These are phyloP conservation scores for Pterulicium gracile DNA, from an alignment of 1,284 basidiomycete genomes.

Conservation along the genomic window DNA sequence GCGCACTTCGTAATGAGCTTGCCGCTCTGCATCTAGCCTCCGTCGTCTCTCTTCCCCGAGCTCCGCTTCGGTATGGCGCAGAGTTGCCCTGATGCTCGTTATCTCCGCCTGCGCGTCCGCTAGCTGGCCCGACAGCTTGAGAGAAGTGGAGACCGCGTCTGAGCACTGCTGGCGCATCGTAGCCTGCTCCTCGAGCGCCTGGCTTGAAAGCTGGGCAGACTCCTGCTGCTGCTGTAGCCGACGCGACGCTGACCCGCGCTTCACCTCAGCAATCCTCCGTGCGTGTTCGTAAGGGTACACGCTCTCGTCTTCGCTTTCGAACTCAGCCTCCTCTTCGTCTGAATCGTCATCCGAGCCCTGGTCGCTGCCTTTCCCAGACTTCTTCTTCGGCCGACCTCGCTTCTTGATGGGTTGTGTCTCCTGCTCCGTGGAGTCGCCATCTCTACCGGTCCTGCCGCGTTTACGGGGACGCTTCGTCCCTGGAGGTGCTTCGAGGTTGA, in stretches of 20 bases:
- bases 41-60: conserved; percentile 49
- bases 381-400: conserved; percentile 39
- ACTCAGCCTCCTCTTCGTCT: conserved; percentile 34
- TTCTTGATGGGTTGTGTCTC: conserved; percentile 22
- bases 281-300: conserved; percentile 33
- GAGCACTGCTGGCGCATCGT: conserved; percentile 50
- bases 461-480: conserved; percentile 75
- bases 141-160: conserved; percentile 49
- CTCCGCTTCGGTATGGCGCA: conserved; percentile 42
- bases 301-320: conserved; percentile 55
- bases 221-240: conserved; percentile 9
- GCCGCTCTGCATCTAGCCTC: conserved; percentile 45
- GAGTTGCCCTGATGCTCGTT: conserved; percentile 36
- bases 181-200: conserved; percentile 44
- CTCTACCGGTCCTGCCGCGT: conserved; percentile 52
- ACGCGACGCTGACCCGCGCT: conserved; percentile 17
- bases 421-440: conserved; percentile 11
- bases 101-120: conserved; percentile 49
- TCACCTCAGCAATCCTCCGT: conserved; percentile 17
- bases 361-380: conserved; percentile 15
- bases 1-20: conserved; percentile 37
- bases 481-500: conserved; percentile 67
- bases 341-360: conserved; percentile 20
- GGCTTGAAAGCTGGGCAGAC: conserved; percentile 22
- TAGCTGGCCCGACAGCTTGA: conserved; percentile 54